A percentile compares a stretch with the other conserved stretches of the same genome.
phyloP scores from a whole-genome alignment of 441 rosid species.

The Breynia disticha region DNA sequence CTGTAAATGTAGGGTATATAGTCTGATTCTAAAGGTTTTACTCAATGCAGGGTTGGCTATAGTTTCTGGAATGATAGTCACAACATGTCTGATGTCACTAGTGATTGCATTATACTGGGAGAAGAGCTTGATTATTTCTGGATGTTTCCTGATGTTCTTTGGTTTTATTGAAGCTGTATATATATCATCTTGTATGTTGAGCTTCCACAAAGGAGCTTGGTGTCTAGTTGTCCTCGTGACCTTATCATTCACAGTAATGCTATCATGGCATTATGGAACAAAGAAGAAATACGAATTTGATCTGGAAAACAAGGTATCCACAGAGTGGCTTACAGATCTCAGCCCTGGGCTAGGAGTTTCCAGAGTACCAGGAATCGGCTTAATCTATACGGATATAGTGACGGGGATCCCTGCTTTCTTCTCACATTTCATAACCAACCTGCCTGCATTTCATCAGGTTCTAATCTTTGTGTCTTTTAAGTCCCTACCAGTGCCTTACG shows the following conservation, averaged over 20 bases:
- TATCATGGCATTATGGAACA: conserved; percentile 60
- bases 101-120: conserved; percentile 52
- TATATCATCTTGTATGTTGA: conserved; percentile 33
- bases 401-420: conserved; percentile 60
- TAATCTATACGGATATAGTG: conserved; percentile 43
- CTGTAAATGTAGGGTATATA: no score
- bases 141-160: conserved; percentile 38
- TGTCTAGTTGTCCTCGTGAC: conserved; percentile 32
- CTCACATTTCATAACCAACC: conserved; percentile 55
- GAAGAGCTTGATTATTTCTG: conserved; percentile 30
- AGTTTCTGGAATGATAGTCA: conserved; percentile 47
- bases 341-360: conserved; percentile 48
- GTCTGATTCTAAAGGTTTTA: not conserved
- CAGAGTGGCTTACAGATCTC: conserved; percentile 49
- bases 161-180: conserved; percentile 44
- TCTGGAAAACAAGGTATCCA: conserved; percentile 49
- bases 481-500: conserved; percentile 43
- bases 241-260: conserved; percentile 37
- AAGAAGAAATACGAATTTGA: conserved; percentile 57
- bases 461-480: conserved; percentile 62
- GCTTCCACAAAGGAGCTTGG: conserved; percentile 54
- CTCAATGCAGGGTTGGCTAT: conserved; percentile 38
- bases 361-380: conserved; percentile 55
- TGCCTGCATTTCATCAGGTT: conserved; percentile 63
- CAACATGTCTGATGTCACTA: conserved; percentile 66